Evolutionary conservation across 148 eudicot species (phyloP), one percentile per base, ranked within the genome.

Genomic region (Chenopodium suecicum): DNA sequence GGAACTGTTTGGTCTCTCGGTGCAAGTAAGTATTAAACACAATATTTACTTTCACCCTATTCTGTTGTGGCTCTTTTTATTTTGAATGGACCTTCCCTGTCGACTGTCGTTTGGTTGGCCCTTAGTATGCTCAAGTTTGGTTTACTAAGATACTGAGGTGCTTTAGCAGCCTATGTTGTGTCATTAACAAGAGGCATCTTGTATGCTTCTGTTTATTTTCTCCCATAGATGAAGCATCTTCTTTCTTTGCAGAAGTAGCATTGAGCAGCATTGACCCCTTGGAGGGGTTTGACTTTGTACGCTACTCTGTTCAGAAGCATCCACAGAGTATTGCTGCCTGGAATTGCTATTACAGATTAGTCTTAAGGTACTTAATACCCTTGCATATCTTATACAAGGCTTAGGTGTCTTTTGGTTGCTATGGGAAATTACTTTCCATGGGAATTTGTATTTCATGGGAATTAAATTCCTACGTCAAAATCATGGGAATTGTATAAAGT

Each of bases 281-380:
- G 7, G 90, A 88, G 79, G 93, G 94, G 13, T 88, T 88, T 88
- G 94, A 90, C 27, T 92, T 76, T 72, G 92, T 89, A 70, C 89
- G 91, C 47, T 75, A 87, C 85, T 71, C 90, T 47, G 92, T 94
- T 83, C 87, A 81, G 84, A 91, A 89, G 79, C 86, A 84, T 87
- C 97, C 98, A 78, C 68, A 89, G 74, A 90, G 95, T 86, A 86
- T 87, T 84, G 88, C 98, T 83, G 97, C 98, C 52, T 94, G 98
- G 97, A 92, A 90, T 84, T 88, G 94, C 94, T 94, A 89, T 84
- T 94, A 94, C 82, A 91, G 88, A 86, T 86, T 89, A 76, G 84
- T 90, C 73, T 84, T 86, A 79, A 92, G 94, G 98, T 92, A 90
- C 48, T 27, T 44, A 46, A 32, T n/a, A 50, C 52, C 74, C 50